Base-by-base conservation (phyloP, 2,329 filamentous ascomycete genomes). In the Epichloe amarillans region DNA sequence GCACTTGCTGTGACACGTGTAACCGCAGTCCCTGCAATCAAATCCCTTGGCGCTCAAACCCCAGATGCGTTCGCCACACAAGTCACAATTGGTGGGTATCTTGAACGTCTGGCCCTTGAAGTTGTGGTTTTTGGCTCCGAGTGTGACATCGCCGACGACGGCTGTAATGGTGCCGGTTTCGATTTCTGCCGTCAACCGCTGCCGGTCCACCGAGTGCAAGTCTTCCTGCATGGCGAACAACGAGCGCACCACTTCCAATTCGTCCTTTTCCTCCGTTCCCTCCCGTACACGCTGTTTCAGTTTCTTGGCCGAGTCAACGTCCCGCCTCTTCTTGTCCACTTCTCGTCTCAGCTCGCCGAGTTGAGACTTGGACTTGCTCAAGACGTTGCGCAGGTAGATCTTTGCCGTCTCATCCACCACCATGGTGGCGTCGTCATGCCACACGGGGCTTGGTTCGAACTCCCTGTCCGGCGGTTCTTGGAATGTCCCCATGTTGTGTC, bases 21-120 rank as follows among this genome's bases (percentile, higher is more conserved):
- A 98, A 36, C 94, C 93, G 62, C 93, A 98, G 66, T 97, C 91
- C 58, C 86, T 81, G 63, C 93, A 98, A 64, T 95, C 90, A 63
- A 95, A 94, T 0, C 93, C 93, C 69, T 98, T 98, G 38, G 93
- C 91, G 33, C 88, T 95, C 40, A 98, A 68, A 0, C 93, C 93
- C 93, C 93, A 98, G 64, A 98, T 95, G 30, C 93, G 81, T 64
- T 98, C 93, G 17, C 90, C 90, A 60, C 93, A 98, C 12, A 96
- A 76, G 66, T 98, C 93, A 70, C 93, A 98, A 65, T 97, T 97
- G 4, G 93, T 98, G 0, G 94, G 94, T 54, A 98, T 95, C 67
- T 97, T 97, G 76, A 97, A 98, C 0, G 93, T 97, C 63, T 97
- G 89, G n/a, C 88, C 83, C 69, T 95, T 95, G 77, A 98, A 98